These are phyloP conservation scores for Erodium chrysanthum DNA, from an alignment of 441 rosid species.

Conservation along the genomic window DNA sequence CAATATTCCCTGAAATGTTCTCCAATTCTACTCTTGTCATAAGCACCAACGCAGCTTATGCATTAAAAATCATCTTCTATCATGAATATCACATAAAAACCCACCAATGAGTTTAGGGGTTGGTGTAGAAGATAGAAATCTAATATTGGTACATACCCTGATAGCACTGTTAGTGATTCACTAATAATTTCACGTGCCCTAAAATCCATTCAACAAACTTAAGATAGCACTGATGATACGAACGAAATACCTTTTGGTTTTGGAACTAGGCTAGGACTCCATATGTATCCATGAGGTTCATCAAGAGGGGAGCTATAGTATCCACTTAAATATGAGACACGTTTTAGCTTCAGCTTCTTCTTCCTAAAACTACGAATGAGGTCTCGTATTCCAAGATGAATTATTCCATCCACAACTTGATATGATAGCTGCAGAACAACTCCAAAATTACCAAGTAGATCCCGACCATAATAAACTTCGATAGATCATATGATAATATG, in stretches of 20 bases:
- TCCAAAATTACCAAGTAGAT: too few species aligned
- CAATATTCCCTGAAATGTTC: too few species aligned
- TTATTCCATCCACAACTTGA: constrained; percentile 38
- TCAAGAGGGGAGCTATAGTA: constrained; percentile 27
- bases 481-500: background rate
- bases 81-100: too few species aligned
- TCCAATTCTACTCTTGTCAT: too few species aligned
- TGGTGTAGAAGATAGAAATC: too few species aligned
- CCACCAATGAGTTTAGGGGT: too few species aligned
- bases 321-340: constrained; percentile 35
- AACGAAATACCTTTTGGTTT: constrained; percentile 33
- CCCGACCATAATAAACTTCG: background rate
- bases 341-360: constrained; percentile 32
- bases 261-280: constrained; percentile 45
- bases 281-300: constrained; percentile 34
- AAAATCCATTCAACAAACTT: too few species aligned
- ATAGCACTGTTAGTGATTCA: too few species aligned
- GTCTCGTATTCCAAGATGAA: constrained; percentile 43
- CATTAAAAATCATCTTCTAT: too few species aligned
- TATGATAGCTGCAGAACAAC: constrained; percentile 31
- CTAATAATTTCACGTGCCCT: too few species aligned
- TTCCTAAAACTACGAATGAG: constrained; percentile 36
- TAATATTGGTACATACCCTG: too few species aligned
- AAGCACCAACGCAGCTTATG: too few species aligned
- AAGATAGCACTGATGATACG: background rate